These are phyloP conservation scores for Salinomyces thailandicus DNA, from an alignment of 2,329 filamentous ascomycete genomes.

Conservation along the genomic window DNA sequence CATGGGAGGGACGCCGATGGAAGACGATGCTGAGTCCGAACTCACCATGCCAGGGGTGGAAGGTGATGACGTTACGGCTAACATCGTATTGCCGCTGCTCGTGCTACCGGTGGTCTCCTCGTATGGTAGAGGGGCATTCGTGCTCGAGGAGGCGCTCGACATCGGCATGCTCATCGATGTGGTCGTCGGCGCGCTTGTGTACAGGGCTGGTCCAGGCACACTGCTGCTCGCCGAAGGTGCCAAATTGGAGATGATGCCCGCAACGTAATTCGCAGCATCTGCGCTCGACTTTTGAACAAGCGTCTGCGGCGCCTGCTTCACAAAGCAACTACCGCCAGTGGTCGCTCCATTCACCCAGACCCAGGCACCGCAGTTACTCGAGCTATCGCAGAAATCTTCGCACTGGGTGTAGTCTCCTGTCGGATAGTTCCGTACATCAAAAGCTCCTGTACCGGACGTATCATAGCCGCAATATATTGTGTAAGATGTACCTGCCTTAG, in stretches of 20 bases:
- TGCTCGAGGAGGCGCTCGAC: neutral
- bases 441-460: neutral
- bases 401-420: conserved; percentile 7
- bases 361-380: conserved; percentile 3
- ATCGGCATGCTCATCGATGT: neutral
- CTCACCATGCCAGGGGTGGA: neutral
- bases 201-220: neutral
- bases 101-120: neutral
- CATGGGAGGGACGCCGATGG: no score
- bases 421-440: neutral
- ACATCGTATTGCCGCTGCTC: neutral
- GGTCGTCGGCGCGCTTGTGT: no score
- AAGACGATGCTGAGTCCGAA: neutral
- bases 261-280: no score
- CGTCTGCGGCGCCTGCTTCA: conserved; percentile 3
- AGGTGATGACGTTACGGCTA: neutral
- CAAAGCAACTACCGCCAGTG: conserved; percentile 3
- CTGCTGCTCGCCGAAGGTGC: neutral
- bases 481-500: neutral
- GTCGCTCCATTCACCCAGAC: conserved; percentile 1
- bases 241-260: neutral
- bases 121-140: neutral
- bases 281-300: no score
- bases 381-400: conserved; percentile 1
- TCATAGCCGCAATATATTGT: conserved; percentile 3